These are phyloP conservation scores for Lumnitzera littorea DNA, from an alignment of 345 rosid genomes.

Conservation along the genomic window DNA sequence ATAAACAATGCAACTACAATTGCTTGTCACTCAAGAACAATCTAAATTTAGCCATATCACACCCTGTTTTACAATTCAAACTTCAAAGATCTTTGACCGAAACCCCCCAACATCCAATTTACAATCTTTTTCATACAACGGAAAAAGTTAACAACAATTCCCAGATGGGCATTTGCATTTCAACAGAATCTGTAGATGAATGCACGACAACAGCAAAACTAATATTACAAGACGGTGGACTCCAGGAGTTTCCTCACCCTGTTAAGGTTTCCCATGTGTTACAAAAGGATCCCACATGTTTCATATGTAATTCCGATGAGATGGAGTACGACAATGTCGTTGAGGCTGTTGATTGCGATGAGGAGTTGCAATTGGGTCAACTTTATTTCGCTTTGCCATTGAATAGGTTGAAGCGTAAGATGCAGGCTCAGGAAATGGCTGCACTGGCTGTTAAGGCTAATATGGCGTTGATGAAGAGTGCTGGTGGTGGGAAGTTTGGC, in stretches of 20 bases:
- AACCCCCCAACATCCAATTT: too few relatives aligned
- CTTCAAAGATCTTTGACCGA: too few relatives aligned
- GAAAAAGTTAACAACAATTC: too few relatives aligned
- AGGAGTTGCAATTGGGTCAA: constrained; percentile 32
- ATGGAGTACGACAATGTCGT: constrained; percentile 34
- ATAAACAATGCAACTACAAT: too few relatives aligned
- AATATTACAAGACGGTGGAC: constrained; percentile 46
- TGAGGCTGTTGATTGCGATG: constrained; percentile 24
- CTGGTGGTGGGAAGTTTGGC: constrained; percentile 3
- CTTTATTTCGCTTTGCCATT: constrained; percentile 38
- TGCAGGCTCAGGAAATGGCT: constrained; percentile 39
- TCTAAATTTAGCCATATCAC: too few relatives aligned
- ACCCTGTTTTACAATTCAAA: too few relatives aligned
- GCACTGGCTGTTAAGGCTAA: constrained; percentile 49
- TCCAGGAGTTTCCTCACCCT: constrained; percentile 48
- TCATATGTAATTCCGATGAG: constrained; percentile 41
- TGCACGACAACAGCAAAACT: constrained; percentile 38
- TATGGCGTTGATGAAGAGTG: constrained; percentile 20
- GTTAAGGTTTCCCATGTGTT: constrained; percentile 42
- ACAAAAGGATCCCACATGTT: constrained; percentile 14
- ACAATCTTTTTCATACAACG: too few relatives aligned
- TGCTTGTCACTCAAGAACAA: too few relatives aligned
- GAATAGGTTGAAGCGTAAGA: constrained; percentile 20
- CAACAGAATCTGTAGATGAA: background rate
- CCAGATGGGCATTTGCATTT: constrained; percentile 17